These are phyloP conservation scores for Pichia pseudocactophila DNA, from an alignment of 805 yeast genomes.

Conservation along the genomic window DNA sequence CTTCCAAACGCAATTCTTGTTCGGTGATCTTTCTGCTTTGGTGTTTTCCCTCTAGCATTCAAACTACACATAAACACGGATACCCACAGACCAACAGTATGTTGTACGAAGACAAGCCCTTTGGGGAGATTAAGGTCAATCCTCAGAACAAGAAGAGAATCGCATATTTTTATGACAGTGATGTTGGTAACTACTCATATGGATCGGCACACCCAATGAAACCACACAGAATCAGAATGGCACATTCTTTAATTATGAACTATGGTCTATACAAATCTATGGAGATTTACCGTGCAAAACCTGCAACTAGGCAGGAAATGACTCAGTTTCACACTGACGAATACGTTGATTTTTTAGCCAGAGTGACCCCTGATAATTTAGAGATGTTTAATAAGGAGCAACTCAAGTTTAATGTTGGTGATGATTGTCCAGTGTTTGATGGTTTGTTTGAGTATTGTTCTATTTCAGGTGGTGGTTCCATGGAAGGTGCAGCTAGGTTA, in stretches of 20 bases:
- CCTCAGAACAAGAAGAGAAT: conserved; percentile 51
- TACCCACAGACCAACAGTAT: conserved; percentile 15
- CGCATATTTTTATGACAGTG: conserved; percentile 80
- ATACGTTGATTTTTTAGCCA: conserved; percentile 81
- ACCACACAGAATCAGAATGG: conserved; percentile 98
- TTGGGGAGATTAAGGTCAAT: conserved; percentile 51
- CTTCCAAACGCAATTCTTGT: too few species aligned
- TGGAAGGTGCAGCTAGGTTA: conserved; percentile 83
- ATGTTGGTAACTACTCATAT: conserved; percentile 95
- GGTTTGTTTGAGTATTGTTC: conserved; percentile 70
- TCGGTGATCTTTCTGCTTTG: too few species aligned
- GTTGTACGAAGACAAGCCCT: conserved; percentile 48
- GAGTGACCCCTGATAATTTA: conserved; percentile 88
- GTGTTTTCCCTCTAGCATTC: too few species aligned
- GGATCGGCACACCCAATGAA: conserved; percentile 99
- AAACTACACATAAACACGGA: too few species aligned
- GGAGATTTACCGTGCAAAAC: conserved; percentile 95
- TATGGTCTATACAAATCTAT: conserved; percentile 93
- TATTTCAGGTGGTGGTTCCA: conserved; percentile 79
- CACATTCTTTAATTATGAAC: conserved; percentile 93
- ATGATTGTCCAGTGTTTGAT: conserved; percentile 82
- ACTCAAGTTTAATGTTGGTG: conserved; percentile 90
- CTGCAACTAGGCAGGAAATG: conserved; percentile 97
- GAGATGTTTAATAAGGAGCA: conserved; percentile 83
- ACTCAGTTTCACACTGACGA: conserved; percentile 98